Evolutionary conservation across 2,329 filamentous ascomycete species (phyloP), one percentile per base, ranked within the genome.

Genomic region (Phialocephala subalpina): DNA sequence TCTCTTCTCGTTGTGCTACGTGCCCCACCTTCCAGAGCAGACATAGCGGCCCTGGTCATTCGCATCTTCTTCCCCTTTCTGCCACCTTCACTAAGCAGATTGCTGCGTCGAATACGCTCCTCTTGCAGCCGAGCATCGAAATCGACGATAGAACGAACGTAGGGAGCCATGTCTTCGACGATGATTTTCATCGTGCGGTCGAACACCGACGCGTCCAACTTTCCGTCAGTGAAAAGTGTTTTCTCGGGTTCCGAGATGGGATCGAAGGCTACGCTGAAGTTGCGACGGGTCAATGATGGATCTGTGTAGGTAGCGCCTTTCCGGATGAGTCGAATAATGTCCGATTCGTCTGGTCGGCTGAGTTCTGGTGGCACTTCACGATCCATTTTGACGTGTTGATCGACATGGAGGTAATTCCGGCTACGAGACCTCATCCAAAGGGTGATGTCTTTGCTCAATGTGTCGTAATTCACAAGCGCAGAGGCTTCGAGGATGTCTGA

Each of bases 81-180:
- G 16, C 84, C 85, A 6, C 86, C 86, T 68, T 89, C 86, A 60
- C 86, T 87, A 14, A 92, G 78, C 0, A 93, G 77, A 62, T 83
- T 87, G 69, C 87, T 88, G 11, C 92, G 78, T 20, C 85, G 84
- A 8, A 86, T 76, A 12, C 93, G 86, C 69, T 93, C 87, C 67
- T 87, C 82, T 73, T 93, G 90, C 1, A 96, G 84, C 0, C 83
- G 84, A 22, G 88, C 81, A 72, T 98, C 95, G 74, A 90, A 92
- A 0, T 89, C 84, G 1, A 95, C 89, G 66, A 99, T 98, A 42
- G 86, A 84, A 12, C 97, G 91, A n/a, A 98, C 87, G 77, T 93
- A 98, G 0, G 97, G 96, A 0, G 94, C 94, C 1, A 98, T 82
- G 69, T 99, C 96, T 14, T 90, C 81, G 0, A 87, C 84, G 36